These are phyloP conservation scores for Codiaeum variegatum DNA, from an alignment of 441 rosid genomes.

Conservation along the genomic window DNA sequence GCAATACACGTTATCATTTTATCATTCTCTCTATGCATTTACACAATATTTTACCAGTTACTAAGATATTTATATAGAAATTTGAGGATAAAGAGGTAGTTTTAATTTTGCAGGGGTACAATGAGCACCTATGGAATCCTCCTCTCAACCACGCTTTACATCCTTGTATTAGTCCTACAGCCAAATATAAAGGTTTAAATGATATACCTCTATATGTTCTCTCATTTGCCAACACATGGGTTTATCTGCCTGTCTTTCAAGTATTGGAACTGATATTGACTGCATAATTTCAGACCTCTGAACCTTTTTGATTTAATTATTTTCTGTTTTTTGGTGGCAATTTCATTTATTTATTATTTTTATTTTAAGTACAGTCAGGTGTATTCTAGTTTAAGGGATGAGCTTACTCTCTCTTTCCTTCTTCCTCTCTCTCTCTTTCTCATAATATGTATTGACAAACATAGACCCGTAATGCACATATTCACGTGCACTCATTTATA, in stretches of 20 bases:
- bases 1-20: background rate
- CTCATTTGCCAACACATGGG: background rate
- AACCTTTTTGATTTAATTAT: background rate
- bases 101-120: constrained; percentile 36
- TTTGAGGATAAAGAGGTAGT: background rate
- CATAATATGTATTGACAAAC: background rate
- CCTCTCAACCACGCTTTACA: constrained; percentile 62
- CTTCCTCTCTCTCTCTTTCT: background rate
- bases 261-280: background rate
- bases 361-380: background rate
- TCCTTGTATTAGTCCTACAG: constrained; percentile 64
- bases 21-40: background rate
- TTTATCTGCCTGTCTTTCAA: background rate
- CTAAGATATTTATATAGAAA: background rate
- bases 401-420: background rate
- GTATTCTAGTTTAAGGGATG: background rate
- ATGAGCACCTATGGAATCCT: constrained; percentile 55
- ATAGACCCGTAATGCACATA: too few species aligned
- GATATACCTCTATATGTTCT: background rate
- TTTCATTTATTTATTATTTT: background rate
- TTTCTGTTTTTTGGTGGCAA: background rate
- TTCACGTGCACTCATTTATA: background rate
- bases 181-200: constrained; percentile 52
- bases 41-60: background rate
- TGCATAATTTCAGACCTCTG: background rate